Conservation (phyloP, 805 yeast species). For the Barnettozyma siamensis region DNA sequence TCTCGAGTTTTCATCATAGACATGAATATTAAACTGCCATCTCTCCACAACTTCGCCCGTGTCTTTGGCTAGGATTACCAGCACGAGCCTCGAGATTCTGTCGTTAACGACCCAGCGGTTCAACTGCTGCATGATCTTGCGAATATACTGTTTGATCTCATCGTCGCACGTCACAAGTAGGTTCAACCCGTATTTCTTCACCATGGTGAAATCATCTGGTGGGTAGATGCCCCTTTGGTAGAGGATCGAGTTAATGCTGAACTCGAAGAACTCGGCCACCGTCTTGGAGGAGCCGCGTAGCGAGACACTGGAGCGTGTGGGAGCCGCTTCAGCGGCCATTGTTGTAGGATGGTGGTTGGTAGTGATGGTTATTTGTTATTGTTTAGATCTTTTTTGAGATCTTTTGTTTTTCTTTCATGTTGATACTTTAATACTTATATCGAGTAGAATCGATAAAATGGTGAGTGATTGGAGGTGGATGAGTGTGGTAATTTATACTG, state of each 20-base stretch:
- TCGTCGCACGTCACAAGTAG: slow-evolving; percentile 68
- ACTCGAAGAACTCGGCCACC: slow-evolving; percentile 80
- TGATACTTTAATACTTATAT: no score
- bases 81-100: slow-evolving; percentile 58
- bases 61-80: slow-evolving; percentile 67
- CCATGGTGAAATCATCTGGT: slow-evolving; percentile 72
- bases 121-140: slow-evolving; percentile 61
- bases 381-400: slow-evolving; percentile 33
- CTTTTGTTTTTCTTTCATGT: slow-evolving; percentile 23
- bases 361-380: slow-evolving; percentile 20
- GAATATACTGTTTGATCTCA: slow-evolving; percentile 66
- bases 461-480: slow-evolving; percentile 3
- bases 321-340: slow-evolving; percentile 47
- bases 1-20: slow-evolving; percentile 23
- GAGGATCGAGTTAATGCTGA: slow-evolving; percentile 71
- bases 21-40: slow-evolving; percentile 76
- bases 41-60: slow-evolving; percentile 67
- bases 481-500: neutral
- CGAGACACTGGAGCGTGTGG: slow-evolving; percentile 49
- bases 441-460: no score
- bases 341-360: slow-evolving; percentile 48
- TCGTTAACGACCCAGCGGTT: slow-evolving; percentile 71
- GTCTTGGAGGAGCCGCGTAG: slow-evolving; percentile 70
- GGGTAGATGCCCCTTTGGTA: slow-evolving; percentile 91
- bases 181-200: slow-evolving; percentile 73